Conservation (phyloP, 2,329 filamentous ascomycete species). For the Paraphoma chrysanthemicola region DNA sequence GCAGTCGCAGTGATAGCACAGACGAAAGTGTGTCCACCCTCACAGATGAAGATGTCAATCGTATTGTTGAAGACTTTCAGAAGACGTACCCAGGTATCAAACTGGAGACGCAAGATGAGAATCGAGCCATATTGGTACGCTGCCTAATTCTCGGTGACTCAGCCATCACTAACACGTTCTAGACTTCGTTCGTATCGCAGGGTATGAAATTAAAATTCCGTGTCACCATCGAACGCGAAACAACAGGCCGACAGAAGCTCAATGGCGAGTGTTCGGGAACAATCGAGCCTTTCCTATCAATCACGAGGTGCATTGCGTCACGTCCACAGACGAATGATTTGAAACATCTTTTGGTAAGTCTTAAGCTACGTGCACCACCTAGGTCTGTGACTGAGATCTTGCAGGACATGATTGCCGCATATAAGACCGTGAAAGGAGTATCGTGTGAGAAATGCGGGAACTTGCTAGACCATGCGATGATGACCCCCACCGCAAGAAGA, state of each 20-base stretch:
- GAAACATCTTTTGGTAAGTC: constrained; percentile 41
- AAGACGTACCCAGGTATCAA: constrained; percentile 36
- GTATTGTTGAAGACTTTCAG: constrained; percentile 32
- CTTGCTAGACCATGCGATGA: constrained; percentile 31
- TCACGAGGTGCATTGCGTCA: constrained; percentile 44
- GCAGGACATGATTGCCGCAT: constrained; percentile 51
- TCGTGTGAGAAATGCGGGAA: constrained; percentile 43
- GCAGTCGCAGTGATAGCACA: constrained; percentile 7
- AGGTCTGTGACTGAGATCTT: neutral
- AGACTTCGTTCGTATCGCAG: constrained; percentile 38
- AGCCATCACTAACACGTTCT: constrained; percentile 2
- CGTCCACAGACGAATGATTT: constrained; percentile 41
- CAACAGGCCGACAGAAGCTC: constrained; percentile 32
- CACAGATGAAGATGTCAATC: constrained; percentile 28
- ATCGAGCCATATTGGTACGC: constrained; percentile 35
- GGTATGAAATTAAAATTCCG: constrained; percentile 34
- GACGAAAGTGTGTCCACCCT: constrained; percentile 17
- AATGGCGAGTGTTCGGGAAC: constrained; percentile 41
- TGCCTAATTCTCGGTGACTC: neutral
- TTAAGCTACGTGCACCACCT: neutral
- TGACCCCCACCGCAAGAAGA: constrained; percentile 42
- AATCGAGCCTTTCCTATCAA: constrained; percentile 31
- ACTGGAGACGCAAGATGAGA: constrained; percentile 30
- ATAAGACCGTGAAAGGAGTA: constrained; percentile 38
- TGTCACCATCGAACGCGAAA: constrained; percentile 34